Evolutionary conservation across 139 green algal genomes (phyloP), one percentile per base, ranked within the genome.

Genomic region (Spirogloea muscicola): DNA sequence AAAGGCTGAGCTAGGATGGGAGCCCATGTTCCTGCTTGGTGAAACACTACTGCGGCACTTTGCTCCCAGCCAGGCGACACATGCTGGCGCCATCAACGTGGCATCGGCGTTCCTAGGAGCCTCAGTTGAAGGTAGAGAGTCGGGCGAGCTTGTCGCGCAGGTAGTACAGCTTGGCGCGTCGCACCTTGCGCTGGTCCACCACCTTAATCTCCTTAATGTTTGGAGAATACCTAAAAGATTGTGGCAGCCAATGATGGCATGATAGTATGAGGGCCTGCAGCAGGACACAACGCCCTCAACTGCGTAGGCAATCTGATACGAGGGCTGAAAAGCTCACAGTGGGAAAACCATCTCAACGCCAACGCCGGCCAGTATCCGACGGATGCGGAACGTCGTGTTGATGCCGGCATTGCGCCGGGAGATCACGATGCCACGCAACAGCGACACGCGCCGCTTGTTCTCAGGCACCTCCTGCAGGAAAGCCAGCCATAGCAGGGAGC

Each of bases 181-280:
- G 52, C 9, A 70, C 76, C 59, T 72, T 83, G 41, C 58, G 64
- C 33, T 58, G 60, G 18, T 83, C 76, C 1, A 83, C 31, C 4
- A 83, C 51, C 39, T 78, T 75, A 9, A 83, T 42, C 57, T 76
- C 76, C 41, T 83, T 83, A 36, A 83, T 83, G 36, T 73, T 83
- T 21, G 76, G 76, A 25, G 76, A 78, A 36, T 71, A 83, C 67
- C 66, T 75, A 44, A n/a, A n/a, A n/a, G n/a, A n/a, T n/a, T n/a
- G n/a, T n/a, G n/a, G n/a, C n/a, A n/a, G n/a, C n/a, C n/a, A n/a
- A n/a, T n/a, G n/a, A n/a, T n/a, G n/a, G n/a, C n/a, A n/a, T n/a
- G n/a, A n/a, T n/a, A n/a, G n/a, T n/a, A n/a, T n/a, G n/a, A n/a
- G n/a, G n/a, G n/a, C n/a, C n/a, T n/a, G n/a, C n/a, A n/a, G n/a